phyloP scores from a whole-genome alignment of 2,329 filamentous ascomycete species.

The Colletotrichum sp. region DNA sequence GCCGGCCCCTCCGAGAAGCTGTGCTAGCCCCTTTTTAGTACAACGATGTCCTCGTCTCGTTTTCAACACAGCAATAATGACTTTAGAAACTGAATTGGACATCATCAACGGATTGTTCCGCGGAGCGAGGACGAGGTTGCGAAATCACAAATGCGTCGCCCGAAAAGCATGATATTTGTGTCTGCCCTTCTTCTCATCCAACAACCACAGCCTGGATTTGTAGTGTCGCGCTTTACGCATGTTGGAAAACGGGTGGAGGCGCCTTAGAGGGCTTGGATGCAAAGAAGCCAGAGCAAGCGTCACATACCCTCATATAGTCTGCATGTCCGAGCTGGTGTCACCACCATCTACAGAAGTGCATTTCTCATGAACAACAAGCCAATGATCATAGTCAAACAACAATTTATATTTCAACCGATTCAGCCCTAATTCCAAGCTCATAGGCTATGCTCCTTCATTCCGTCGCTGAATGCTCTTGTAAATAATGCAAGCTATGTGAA shows the following conservation, averaged over 20 bases:
- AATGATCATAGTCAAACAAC: neutral
- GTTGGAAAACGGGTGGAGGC: too few species aligned
- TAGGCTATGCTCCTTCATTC: fast-evolving
- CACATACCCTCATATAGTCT: neutral
- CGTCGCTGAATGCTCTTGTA: too few species aligned
- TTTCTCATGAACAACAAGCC: neutral
- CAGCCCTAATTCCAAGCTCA: neutral
- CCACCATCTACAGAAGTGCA: neutral
- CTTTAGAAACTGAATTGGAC: neutral
- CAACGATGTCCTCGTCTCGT: neutral
- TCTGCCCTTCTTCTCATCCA: neutral
- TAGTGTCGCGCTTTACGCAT: neutral
- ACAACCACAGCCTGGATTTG: neutral
- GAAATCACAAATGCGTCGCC: too few species aligned
- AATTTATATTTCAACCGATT: neutral
- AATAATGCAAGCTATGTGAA: too few species aligned
- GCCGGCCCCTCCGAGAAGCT: neutral
- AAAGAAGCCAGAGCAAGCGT: neutral
- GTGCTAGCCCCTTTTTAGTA: neutral
- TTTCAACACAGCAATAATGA: neutral
- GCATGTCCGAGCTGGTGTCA: neutral
- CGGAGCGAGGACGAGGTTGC: too few species aligned
- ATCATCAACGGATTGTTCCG: neutral
- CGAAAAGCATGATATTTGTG: neutral
- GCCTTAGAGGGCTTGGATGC: fast-evolving